A percentile compares a stretch with the other conserved stretches of the same genome.
These are phyloP conservation scores for Forsythia suspensa DNA, from an alignment of 257 asterid species.

Conservation along the genomic window DNA sequence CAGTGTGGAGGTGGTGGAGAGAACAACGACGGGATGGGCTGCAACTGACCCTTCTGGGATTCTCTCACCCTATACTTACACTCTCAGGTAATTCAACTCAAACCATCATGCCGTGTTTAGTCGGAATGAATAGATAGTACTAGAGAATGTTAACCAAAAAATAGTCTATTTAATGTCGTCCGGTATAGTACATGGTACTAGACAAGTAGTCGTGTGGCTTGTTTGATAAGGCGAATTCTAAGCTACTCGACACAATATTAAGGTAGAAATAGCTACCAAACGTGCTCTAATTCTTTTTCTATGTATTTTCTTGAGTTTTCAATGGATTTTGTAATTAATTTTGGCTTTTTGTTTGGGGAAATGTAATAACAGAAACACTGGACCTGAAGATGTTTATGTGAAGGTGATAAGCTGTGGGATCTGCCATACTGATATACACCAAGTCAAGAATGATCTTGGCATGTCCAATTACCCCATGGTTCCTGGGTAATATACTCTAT, in stretches of 20 bases:
- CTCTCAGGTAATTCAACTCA: slow-evolving; percentile 57
- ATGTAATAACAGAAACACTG: slow-evolving; percentile 59
- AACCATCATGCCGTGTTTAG: background rate
- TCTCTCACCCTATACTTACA: slow-evolving; percentile 77
- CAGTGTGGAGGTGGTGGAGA: slow-evolving; percentile 58
- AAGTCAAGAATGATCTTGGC: slow-evolving; percentile 89
- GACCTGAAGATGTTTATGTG: slow-evolving; percentile 78
- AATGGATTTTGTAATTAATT: background rate
- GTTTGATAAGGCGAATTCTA: too few species aligned
- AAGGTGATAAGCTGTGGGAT: slow-evolving; percentile 84
- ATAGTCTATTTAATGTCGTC: too few species aligned
- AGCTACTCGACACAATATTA: too few species aligned
- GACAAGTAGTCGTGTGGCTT: too few species aligned
- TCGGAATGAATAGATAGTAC: too few species aligned
- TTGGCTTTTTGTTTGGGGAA: background rate
- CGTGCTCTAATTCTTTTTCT: too few species aligned
- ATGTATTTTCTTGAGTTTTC: background rate
- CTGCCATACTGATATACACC: slow-evolving; percentile 88
- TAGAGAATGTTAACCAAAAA: too few species aligned
- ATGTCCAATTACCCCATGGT: slow-evolving; percentile 97
- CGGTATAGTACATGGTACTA: too few species aligned
- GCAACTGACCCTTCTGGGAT: slow-evolving; percentile 88
- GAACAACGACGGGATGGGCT: slow-evolving; percentile 71
- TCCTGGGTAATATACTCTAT: slow-evolving; percentile 63
- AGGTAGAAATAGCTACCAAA: too few species aligned